Percentiles rank a stretch among this genome's conserved stretches.
Conservation (phyloP, 768 basidiomycete species). For the Glaciozyma antarctica region DNA sequence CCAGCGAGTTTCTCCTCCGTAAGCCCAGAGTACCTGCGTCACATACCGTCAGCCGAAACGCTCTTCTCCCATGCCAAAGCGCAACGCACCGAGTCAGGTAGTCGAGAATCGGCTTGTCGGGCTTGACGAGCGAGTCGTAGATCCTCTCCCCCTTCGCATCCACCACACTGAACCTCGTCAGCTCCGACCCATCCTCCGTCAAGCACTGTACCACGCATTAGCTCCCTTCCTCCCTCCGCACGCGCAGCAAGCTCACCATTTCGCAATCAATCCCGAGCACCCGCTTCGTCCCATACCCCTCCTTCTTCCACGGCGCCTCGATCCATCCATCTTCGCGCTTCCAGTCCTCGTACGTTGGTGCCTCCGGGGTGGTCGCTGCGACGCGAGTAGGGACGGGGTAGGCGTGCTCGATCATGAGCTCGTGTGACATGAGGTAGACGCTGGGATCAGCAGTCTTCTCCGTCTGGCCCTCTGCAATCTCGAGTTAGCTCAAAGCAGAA, state of each 20-base stretch:
- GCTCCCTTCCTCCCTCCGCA: not conserved
- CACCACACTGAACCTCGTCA: constrained; percentile 74
- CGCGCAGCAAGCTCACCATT: constrained; percentile 55
- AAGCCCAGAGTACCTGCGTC: constrained; percentile 78
- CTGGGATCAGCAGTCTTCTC: constrained; percentile 47
- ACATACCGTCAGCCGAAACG: not conserved
- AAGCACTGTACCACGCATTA: constrained; percentile 53
- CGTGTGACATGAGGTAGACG: constrained; percentile 62
- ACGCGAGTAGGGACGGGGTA: constrained; percentile 65
- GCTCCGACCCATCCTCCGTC: constrained; percentile 80
- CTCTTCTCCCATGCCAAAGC: too few relatives aligned
- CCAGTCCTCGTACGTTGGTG: constrained; percentile 29
- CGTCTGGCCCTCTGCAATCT: constrained; percentile 46
- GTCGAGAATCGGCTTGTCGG: constrained; percentile 69
- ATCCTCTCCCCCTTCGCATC: constrained; percentile 67
- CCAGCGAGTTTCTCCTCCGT: constrained; percentile 59
- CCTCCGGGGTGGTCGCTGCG: constrained; percentile 45
- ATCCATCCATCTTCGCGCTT: constrained; percentile 54
- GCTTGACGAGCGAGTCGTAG: constrained; percentile 85
- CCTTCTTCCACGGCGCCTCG: constrained; percentile 55
- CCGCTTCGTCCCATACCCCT: constrained; percentile 30
- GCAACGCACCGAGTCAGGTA: constrained; percentile 72
- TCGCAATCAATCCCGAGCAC: constrained; percentile 91
- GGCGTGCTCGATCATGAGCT: constrained; percentile 89
- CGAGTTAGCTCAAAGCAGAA: constrained; percentile 7